A percentile compares a stretch with the other conserved stretches of the same genome.
These are phyloP conservation scores for Boletus tylopilopsis DNA, from an alignment of 768 basidiomycete genomes.

Conservation along the genomic window DNA sequence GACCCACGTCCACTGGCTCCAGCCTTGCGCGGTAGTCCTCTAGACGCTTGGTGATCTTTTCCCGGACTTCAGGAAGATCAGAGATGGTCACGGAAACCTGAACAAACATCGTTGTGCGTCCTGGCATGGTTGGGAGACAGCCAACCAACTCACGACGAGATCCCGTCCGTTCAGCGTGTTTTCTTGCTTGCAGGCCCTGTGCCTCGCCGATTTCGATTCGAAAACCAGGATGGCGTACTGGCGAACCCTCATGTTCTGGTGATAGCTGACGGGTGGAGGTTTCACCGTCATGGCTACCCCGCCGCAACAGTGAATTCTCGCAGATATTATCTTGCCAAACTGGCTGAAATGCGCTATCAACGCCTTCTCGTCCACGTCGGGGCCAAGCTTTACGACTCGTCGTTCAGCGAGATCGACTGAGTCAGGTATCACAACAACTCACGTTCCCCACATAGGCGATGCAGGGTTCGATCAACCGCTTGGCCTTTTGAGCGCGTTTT, in stretches of 20 bases:
- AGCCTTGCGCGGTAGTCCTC: constrained; percentile 19
- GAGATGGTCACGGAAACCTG: constrained; percentile 27
- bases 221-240: constrained; percentile 56
- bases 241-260: constrained; percentile 38
- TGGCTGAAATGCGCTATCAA: constrained; percentile 21
- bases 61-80: constrained; percentile 34
- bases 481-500: constrained; percentile 12
- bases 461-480: constrained; percentile 16
- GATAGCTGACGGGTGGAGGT: constrained; percentile 20
- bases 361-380: constrained; percentile 24
- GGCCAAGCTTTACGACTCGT: constrained; percentile 29
- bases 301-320: constrained; percentile 30
- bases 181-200: constrained; percentile 40
- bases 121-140: not conserved
- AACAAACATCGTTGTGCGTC: not conserved
- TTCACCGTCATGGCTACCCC: constrained; percentile 28
- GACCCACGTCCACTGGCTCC: constrained; percentile 14
- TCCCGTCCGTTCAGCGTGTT: constrained; percentile 36
- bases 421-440: constrained; percentile 23
- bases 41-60: constrained; percentile 27
- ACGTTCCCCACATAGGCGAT: constrained; percentile 65
- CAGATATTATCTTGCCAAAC: constrained; percentile 22
- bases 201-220: constrained; percentile 31
- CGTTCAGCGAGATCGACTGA: not conserved
- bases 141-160: constrained; percentile 38